Evolutionary conservation across 345 rosid species (phyloP), one percentile per base, ranked within the genome.

Genomic region (Boechera retrofracta): DNA sequence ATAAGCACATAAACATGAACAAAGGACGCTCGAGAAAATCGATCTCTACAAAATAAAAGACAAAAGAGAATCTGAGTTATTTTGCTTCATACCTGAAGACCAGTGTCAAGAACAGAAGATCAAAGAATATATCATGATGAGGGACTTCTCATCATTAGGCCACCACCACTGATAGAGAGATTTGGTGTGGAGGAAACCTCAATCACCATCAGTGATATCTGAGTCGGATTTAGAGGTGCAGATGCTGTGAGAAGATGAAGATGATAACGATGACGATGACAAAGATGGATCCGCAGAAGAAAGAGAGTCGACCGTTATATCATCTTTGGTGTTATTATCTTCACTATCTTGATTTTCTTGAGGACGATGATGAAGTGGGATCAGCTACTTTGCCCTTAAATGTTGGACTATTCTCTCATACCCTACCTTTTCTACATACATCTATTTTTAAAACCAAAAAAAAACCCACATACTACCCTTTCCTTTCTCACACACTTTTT

Each of bases 181-280:
- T 79, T 73, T 79, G 78, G 70, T 21, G 10, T 41, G 44, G 53
- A 53, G 49, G 78, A 79, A 79, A 21, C 66, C 78, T 64, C 42
- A 12, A 57, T 49, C 64, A 62, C 64, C 80, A 71, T 56, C 76
- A 64, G 68, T 57, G 2, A 64, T 57, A 3, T 71, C 76, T 64
- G 72, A 77, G 15, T 79, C 16, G 0, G 66, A 73, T 57, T 52
- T 3, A 60, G 78, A 79, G 33, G 42, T 24, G 12, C 32, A 6
- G 2, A 67, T 0, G 18, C 21, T 79, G 18, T 79, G 77, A 69
- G 74, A 79, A 52, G 77, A 73, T 0, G 42, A 73, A n/a, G 69
- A 72, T 10, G 72, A 64, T 0, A 71, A 48, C 0, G 57, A 44
- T 2, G 53, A 56, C 4, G 72, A 64, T 12, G 29, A 18, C 16